These are phyloP conservation scores for Wickerhamiella occidentalis DNA, from an alignment of 805 yeast genomes.

Conservation along the genomic window DNA sequence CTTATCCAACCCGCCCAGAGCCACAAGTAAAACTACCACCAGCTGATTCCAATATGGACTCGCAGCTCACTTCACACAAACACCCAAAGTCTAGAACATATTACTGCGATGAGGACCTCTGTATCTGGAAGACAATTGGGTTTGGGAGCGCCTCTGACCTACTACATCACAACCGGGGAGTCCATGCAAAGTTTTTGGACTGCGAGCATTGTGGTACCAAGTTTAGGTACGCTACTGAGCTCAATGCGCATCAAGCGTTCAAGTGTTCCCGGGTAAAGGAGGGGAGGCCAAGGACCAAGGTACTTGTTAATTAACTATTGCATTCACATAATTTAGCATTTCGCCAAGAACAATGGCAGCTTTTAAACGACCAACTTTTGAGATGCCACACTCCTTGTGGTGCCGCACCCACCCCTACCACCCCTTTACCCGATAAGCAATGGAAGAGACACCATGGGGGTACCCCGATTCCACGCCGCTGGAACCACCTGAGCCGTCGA, in stretches of 20 bases:
- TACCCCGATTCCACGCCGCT: background rate
- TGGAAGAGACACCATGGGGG: conserved; percentile 2
- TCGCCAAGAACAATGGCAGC: too few species aligned
- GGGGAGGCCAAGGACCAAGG: too few species aligned
- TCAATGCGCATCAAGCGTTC: background rate
- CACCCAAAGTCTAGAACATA: background rate
- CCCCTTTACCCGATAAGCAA: background rate
- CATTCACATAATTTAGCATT: too few species aligned
- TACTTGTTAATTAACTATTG: too few species aligned
- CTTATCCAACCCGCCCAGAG: too few species aligned
- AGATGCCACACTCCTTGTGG: too few species aligned
- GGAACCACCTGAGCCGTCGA: background rate
- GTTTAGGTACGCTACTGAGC: background rate
- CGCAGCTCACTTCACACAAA: too few species aligned
- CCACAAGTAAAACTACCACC: too few species aligned
- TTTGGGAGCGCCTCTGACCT: background rate
- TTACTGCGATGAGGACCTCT: background rate
- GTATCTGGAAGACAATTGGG: background rate
- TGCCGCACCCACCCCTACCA: too few species aligned
- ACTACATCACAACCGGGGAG: background rate
- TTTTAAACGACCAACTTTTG: too few species aligned
- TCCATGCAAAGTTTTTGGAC: background rate
- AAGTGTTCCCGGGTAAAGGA: too few species aligned
- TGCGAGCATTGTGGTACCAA: background rate
- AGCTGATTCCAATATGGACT: too few species aligned